Conservation (phyloP, 2,329 filamentous ascomycete genomes). For the Penicillium sp. region DNA sequence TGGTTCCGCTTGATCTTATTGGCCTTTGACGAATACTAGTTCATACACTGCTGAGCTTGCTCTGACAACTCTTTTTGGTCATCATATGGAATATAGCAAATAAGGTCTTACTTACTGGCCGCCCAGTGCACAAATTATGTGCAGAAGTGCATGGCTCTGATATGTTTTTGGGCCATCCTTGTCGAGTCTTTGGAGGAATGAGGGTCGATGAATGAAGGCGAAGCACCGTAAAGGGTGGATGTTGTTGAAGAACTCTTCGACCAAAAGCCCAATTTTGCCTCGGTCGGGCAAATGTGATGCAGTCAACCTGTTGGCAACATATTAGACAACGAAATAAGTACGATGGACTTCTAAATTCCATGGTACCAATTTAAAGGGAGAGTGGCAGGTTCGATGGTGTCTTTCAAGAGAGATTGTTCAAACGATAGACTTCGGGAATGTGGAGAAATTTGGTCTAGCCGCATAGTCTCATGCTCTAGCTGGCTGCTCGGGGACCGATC, state of each 20-base stretch:
- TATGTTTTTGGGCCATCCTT: constrained; percentile 1
- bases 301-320: constrained; percentile 6
- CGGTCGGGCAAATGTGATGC: constrained; percentile 8
- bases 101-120: constrained; percentile 15
- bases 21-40: too few species aligned
- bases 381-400: background rate
- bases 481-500: background rate
- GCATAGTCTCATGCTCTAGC: background rate
- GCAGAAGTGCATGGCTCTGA: constrained; percentile 16
- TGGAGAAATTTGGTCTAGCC: background rate
- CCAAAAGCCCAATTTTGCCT: constrained; percentile 12
- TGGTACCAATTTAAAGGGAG: constrained; percentile 15
- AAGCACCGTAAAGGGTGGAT: constrained; percentile 22
- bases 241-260: constrained; percentile 24
- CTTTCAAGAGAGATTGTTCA: background rate
- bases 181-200: constrained; percentile 18
- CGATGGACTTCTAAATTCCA: background rate
- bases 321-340: background rate
- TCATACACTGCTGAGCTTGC: too few species aligned
- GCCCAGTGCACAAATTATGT: constrained; percentile 22
- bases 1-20: too few species aligned
- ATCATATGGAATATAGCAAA: background rate
- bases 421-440: constrained; percentile 1
- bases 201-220: constrained; percentile 22
- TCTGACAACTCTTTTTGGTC: background rate